Percentiles rank a stretch among this genome's conserved stretches.
Evolutionary conservation across 2,329 filamentous ascomycete species (phyloP).

Genomic region (Cladosporium sp.): DNA sequence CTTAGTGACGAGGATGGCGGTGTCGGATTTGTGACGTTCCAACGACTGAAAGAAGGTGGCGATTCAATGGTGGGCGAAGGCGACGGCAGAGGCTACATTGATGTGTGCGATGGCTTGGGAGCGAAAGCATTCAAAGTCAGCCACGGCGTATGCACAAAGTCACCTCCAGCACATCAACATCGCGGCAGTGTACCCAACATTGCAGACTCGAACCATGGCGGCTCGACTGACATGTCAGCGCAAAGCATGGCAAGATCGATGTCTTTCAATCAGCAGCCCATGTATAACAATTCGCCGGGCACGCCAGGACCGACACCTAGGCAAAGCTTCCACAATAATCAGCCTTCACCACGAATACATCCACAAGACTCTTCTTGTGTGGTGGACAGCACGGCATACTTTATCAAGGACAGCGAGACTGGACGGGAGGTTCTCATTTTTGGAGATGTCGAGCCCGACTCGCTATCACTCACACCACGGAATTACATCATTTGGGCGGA

Average conservation of each 20-base stretch:
- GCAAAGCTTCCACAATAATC: slow-evolving; percentile 30
- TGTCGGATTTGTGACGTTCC: slow-evolving; percentile 87
- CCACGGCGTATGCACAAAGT: slow-evolving; percentile 84
- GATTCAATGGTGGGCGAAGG: slow-evolving; percentile 81
- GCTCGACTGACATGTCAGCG: slow-evolving; percentile 2
- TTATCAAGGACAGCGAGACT: slow-evolving; percentile 65
- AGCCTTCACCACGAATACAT: slow-evolving; percentile 29
- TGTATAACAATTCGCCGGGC: slow-evolving; percentile 27
- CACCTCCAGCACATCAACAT: slow-evolving; percentile 40
- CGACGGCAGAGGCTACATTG: slow-evolving; percentile 78
- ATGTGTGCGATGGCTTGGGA: slow-evolving; percentile 84
- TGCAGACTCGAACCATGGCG: slow-evolving; percentile 32
- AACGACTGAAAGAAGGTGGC: slow-evolving; percentile 83
- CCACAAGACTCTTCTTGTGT: slow-evolving; percentile 55
- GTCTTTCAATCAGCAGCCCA: slow-evolving; percentile 32
- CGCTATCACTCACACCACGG: slow-evolving; percentile 75
- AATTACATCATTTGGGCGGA: slow-evolving; percentile 84
- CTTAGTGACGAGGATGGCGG: slow-evolving; percentile 94
- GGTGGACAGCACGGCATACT: slow-evolving; percentile 89
- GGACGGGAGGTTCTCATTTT: slow-evolving; percentile 85
- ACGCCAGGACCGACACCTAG: slow-evolving; percentile 32
- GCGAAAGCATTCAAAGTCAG: slow-evolving; percentile 85
- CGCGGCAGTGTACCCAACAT: slow-evolving; percentile 45
- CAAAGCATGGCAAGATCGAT: slow-evolving; percentile 17
- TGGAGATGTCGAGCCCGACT: slow-evolving; percentile 92